phyloP scores from a whole-genome alignment of 2,329 filamentous ascomycete genomes.

The Fonsecaea multimorphosa region DNA sequence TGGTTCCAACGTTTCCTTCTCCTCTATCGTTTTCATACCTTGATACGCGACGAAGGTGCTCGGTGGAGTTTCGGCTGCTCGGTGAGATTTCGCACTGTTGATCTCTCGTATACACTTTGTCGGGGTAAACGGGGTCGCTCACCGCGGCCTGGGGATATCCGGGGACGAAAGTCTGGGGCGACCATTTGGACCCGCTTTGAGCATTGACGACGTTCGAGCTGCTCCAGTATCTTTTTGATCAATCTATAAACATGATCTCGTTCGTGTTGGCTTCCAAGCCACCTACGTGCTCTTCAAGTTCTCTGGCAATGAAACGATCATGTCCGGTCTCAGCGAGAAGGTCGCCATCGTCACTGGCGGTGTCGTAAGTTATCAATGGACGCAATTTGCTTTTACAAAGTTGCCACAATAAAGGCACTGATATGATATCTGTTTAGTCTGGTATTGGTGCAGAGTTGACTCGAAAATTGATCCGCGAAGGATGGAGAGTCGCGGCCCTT shows the following conservation, averaged over 20 bases:
- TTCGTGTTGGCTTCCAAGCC: not conserved
- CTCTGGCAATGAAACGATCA: not conserved
- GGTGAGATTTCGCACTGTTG: not conserved
- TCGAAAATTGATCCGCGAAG: constrained; percentile 45
- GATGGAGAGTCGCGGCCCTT: constrained; percentile 46
- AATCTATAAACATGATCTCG: not conserved
- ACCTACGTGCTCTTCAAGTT: not conserved
- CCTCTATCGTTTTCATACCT: not conserved
- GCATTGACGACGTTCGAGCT: not conserved
- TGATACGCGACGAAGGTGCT: not conserved
- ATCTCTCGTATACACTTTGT: not conserved
- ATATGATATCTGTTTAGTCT: constrained; percentile 44
- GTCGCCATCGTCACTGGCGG: constrained; percentile 52
- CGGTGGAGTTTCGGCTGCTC: not conserved
- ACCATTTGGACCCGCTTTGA: not conserved
- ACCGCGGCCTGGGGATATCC: not conserved
- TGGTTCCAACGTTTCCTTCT: not conserved
- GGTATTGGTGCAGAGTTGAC: constrained; percentile 56
- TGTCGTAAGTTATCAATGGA: constrained; percentile 44
- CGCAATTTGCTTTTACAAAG: not conserved
- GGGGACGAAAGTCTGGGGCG: not conserved
- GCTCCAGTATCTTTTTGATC: not conserved
- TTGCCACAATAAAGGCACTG: not conserved
- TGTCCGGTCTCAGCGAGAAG: constrained; percentile 5
- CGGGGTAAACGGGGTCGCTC: not conserved